These are phyloP conservation scores for Trichopus zeylanicus DNA, from an alignment of 116 monocot species.

Conservation along the genomic window DNA sequence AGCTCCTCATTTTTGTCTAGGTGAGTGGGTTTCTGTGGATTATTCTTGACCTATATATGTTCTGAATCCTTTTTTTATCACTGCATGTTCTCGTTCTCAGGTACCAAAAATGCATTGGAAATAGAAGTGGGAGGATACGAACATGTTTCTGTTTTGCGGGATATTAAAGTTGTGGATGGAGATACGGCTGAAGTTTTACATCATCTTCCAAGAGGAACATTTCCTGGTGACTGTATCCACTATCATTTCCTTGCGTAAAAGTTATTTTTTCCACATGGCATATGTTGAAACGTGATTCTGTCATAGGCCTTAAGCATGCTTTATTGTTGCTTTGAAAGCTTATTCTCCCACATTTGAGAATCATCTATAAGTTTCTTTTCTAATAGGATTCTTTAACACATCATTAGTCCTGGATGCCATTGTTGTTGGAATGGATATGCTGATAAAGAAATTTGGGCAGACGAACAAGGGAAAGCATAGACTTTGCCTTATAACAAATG, in stretches of 20 bases:
- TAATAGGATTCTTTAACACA: slow-evolving; percentile 26
- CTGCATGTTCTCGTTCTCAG: slow-evolving; percentile 22
- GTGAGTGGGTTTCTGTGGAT: neutral
- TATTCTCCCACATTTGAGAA: no score
- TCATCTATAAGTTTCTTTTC: neutral
- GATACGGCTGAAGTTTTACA: slow-evolving; percentile 32
- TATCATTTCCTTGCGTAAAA: neutral
- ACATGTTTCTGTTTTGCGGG: slow-evolving; percentile 49
- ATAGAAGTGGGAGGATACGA: slow-evolving; percentile 92
- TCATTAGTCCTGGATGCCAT: slow-evolving; percentile 86
- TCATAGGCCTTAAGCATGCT: no score
- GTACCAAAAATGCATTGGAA: slow-evolving; percentile 73
- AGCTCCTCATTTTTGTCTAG: no score
- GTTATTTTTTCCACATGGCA: no score
- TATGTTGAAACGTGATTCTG: no score
- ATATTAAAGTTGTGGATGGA: slow-evolving; percentile 65
- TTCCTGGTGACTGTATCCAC: slow-evolving; percentile 71
- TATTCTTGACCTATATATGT: neutral
- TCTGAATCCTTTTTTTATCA: neutral
- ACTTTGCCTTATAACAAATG: slow-evolving; percentile 78
- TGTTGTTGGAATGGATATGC: slow-evolving; percentile 94
- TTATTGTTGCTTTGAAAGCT: no score
- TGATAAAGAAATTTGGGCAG: slow-evolving; percentile 78
- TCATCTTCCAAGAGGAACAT: slow-evolving; percentile 65
- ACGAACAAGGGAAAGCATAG: slow-evolving; percentile 75